Percentiles rank a stretch among this genome's conserved stretches.
phyloP scores from a whole-genome alignment of 768 basidiomycete species.

The Collybia sp. region DNA sequence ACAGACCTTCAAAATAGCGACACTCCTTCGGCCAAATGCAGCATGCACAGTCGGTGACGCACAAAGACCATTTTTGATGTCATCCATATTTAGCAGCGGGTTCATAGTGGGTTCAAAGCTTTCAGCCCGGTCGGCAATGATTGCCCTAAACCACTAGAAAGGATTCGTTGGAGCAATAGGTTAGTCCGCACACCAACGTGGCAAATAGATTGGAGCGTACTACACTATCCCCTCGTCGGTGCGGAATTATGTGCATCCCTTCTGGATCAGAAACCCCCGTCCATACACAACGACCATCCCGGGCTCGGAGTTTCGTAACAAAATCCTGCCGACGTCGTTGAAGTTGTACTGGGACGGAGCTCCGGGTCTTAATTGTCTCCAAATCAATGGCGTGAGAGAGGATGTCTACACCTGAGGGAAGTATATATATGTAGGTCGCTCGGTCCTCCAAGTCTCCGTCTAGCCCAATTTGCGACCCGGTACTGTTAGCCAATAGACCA shows the following conservation, averaged over 20 bases:
- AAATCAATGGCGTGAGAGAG: conserved; percentile 6
- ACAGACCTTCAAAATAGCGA: conserved; percentile 2
- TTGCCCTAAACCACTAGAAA: conserved; percentile 1
- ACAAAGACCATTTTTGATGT: conserved; percentile 3
- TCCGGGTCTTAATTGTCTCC: conserved; percentile 2
- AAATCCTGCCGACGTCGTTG: too few relatives aligned
- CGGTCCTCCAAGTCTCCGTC: conserved; percentile 1
- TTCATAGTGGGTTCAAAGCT: not conserved
- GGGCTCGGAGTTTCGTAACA: too few relatives aligned
- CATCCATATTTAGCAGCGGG: conserved; percentile 3
- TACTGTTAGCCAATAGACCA: conserved; percentile 7
- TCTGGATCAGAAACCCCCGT: not conserved
- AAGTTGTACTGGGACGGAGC: too few relatives aligned
- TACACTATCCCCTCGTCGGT: conserved; percentile 4
- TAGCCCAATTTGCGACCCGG: not conserved
- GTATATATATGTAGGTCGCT: too few relatives aligned
- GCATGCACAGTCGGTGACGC: not conserved
- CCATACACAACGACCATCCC: conserved; percentile 3
- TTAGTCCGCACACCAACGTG: not conserved
- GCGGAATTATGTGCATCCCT: conserved; percentile 7
- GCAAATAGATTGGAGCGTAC: not conserved
- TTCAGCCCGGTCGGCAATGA: conserved; percentile 1
- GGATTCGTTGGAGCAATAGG: too few relatives aligned
- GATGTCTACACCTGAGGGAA: too few relatives aligned
- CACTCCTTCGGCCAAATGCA: not conserved